Percentiles rank a stretch among this genome's conserved stretches.
Evolutionary conservation across 2,329 filamentous ascomycete species (phyloP).

Genomic region (Fusarium begoniae): DNA sequence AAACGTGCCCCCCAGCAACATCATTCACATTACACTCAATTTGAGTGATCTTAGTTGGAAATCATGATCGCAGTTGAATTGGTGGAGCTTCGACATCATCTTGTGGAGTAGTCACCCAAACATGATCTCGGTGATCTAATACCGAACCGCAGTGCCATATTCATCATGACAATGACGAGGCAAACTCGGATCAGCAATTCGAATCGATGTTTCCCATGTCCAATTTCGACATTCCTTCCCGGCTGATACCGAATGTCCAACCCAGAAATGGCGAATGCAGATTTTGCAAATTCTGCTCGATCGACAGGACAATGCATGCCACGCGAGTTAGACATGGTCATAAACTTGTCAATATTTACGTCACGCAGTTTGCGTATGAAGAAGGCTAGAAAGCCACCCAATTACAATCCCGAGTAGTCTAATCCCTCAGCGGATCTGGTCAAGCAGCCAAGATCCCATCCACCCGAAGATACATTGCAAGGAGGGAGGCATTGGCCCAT

Average conservation of each 20-base stretch:
- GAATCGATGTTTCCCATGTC: background rate
- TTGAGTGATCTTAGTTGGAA: background rate
- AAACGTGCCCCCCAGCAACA: constrained; percentile 3
- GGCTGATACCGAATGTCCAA: background rate
- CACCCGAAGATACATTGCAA: background rate
- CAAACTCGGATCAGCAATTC: constrained; percentile 27
- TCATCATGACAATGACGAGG: constrained; percentile 24
- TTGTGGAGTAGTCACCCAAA: constrained; percentile 15
- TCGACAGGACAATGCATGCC: background rate
- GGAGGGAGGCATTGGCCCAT: background rate
- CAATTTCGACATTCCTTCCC: background rate
- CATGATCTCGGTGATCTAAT: constrained; percentile 34
- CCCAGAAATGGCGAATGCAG: background rate
- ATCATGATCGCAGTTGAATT: constrained; percentile 29
- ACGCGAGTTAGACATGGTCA: background rate
- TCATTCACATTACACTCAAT: constrained; percentile 6
- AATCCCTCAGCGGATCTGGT: background rate
- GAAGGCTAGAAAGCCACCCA: background rate
- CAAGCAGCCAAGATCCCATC: background rate
- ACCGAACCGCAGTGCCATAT: constrained; percentile 13
- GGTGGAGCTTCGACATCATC: constrained; percentile 30
- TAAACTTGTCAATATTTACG: background rate
- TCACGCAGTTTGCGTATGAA: background rate
- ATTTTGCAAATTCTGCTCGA: background rate
- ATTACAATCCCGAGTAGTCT: background rate